These are phyloP conservation scores for Carpinus viminea DNA, from an alignment of 306 rosid genomes.

Conservation along the genomic window DNA sequence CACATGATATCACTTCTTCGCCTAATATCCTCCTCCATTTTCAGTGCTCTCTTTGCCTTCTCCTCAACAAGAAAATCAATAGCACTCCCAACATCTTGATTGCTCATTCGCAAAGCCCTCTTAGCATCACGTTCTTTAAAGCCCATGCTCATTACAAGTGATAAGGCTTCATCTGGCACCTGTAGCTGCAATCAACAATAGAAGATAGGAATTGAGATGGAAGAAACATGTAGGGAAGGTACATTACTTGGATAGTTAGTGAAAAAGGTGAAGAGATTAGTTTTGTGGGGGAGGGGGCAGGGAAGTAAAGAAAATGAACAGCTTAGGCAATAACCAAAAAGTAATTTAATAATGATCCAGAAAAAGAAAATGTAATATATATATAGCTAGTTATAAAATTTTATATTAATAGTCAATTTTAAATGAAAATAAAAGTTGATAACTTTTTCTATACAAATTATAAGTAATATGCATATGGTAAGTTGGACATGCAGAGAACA, in stretches of 20 bases:
- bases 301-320: not conserved
- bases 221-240: not conserved
- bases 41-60: slow-evolving; percentile 51
- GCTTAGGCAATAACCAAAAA: not conserved
- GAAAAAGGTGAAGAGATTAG: not conserved
- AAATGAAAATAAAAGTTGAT: not conserved
- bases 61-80: slow-evolving; percentile 85
- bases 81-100: slow-evolving; percentile 82
- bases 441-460: not conserved
- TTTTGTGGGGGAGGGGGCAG: not conserved
- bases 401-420: not conserved
- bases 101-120: slow-evolving; percentile 82
- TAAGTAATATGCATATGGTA: not conserved
- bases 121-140: slow-evolving; percentile 63
- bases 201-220: not conserved
- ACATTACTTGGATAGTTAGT: too few species aligned
- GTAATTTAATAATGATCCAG: not conserved
- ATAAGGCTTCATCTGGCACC: slow-evolving; percentile 81
- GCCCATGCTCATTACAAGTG: slow-evolving; percentile 90
- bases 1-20: slow-evolving; percentile 61
- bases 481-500: not conserved
- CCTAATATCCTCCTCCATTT: slow-evolving; percentile 58
- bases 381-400: not conserved
- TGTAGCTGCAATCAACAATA: slow-evolving; percentile 62
- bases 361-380: not conserved